These are phyloP conservation scores for Rosa rugosa DNA, from an alignment of 306 rosid genomes.

Conservation along the genomic window DNA sequence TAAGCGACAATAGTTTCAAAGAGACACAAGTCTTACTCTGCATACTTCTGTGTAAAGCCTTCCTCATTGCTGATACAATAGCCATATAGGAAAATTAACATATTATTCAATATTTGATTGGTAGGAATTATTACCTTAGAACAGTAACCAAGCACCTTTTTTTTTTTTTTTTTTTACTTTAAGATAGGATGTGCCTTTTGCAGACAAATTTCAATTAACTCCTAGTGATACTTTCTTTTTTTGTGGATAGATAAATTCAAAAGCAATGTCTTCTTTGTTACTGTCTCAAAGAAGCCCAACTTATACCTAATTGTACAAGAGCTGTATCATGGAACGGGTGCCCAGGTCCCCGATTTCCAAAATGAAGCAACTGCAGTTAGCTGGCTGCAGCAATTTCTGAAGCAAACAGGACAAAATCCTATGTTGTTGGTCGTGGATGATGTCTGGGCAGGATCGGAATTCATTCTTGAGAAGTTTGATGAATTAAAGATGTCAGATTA, in stretches of 20 bases:
- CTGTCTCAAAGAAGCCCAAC: conserved; percentile 41
- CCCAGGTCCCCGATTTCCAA: conserved; percentile 31
- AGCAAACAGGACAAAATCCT: background rate
- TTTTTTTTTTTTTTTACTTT: background rate
- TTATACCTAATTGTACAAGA: conserved; percentile 34
- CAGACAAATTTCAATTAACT: background rate
- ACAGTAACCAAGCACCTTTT: background rate
- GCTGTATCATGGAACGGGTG: conserved; percentile 32
- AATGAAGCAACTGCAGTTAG: conserved; percentile 27
- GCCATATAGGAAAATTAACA: too few species aligned
- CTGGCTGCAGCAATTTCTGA: conserved; percentile 34
- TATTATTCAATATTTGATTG: too few species aligned
- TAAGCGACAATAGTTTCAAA: too few species aligned
- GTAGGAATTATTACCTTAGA: background rate
- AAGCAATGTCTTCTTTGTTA: conserved; percentile 52
- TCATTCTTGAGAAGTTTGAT: conserved; percentile 42
- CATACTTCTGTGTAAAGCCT: too few species aligned
- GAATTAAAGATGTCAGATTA: conserved; percentile 28
- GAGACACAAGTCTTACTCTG: too few species aligned
- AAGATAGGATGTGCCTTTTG: background rate
- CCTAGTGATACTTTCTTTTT: conserved; percentile 9
- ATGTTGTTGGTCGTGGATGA: conserved; percentile 17
- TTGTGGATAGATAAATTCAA: conserved; percentile 39
- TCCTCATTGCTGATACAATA: too few species aligned
- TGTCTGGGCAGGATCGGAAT: conserved; percentile 18